Evolutionary conservation across 805 yeast species (phyloP), one percentile per base, ranked within the genome.

Genomic region (Kockiozyma suomiensis): DNA sequence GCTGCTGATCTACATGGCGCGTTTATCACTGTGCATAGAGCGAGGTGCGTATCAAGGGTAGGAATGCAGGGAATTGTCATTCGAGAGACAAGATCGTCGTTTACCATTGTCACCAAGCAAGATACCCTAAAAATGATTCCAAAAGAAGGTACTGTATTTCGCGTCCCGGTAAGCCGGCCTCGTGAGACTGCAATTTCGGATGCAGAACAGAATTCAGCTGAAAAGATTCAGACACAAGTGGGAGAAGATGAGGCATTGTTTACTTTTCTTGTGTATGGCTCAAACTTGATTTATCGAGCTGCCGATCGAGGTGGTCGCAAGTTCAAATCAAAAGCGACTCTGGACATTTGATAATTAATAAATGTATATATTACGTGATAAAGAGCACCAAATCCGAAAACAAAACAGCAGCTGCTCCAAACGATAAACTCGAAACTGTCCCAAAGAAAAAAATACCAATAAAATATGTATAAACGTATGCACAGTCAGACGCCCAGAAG

Each of bases 1-100:
- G 43, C 58, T 2, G 66, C 66, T 19, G 66, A 62, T 38, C 37
- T 56, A 4, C 66, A 62, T 30, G 66, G 66, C 32, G 63, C 66
- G 17, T 56, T 15, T 15, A 33, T 60, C 17, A 12, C 15, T n/a
- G 66, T 61, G 10, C 17, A 17, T 3, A 38, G 62, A 19, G 30
- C 52, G 3, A 35, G 30, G 17, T 62, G 66, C 33, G 56, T 54
- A 12, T 28, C 61, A 15, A 28, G 66, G 35, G 66, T 62, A 1
- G 58, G 61, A 0, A 41, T 61, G 6, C 25, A 28, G 12, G 66
- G 66, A 15, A 56, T 62, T 19, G 28, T 62, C 10, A 33, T 62
- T 42, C 45, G 55, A 19, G 66, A 62, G 42, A 52, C 60, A 7
- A 45, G 46, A 26, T 42, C 52, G 13, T 19, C 56, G n/a, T 56